phyloP scores from a whole-genome alignment of 768 basidiomycete species.

The Royoungia palumana region DNA sequence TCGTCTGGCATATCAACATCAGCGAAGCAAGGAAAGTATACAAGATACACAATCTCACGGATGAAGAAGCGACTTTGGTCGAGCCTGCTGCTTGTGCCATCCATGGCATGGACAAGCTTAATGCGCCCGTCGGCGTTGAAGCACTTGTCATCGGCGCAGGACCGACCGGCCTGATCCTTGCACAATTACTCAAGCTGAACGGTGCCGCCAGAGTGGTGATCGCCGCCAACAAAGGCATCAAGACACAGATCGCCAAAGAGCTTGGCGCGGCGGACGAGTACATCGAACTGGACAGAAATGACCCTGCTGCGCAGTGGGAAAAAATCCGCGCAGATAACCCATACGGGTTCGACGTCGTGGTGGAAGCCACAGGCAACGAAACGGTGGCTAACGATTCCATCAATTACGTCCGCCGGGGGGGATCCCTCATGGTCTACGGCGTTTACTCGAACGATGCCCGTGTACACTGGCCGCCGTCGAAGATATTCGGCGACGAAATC shows the following conservation, averaged over 20 bases:
- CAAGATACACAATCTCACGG: conserved; percentile 78
- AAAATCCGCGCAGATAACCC: conserved; percentile 72
- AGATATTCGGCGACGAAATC: conserved; percentile 70
- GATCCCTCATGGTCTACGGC: conserved; percentile 80
- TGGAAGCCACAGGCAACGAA: conserved; percentile 74
- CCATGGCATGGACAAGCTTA: conserved; percentile 83
- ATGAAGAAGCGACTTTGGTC: conserved; percentile 79
- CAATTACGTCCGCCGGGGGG: conserved; percentile 78
- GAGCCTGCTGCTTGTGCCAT: conserved; percentile 88
- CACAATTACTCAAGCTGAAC: conserved; percentile 81
- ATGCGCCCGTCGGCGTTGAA: conserved; percentile 73
- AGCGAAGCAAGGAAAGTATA: conserved; percentile 72
- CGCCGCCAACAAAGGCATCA: conserved; percentile 83
- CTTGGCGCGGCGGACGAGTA: conserved; percentile 79
- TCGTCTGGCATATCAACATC: background rate
- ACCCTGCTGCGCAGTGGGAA: conserved; percentile 71
- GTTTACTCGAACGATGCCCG: conserved; percentile 79
- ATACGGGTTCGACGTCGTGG: conserved; percentile 81
- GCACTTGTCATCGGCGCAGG: conserved; percentile 82
- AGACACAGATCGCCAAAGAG: conserved; percentile 77
- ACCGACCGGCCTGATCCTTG: conserved; percentile 81
- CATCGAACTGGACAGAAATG: conserved; percentile 70
- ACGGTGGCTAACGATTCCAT: conserved; percentile 77
- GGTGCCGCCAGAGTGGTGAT: conserved; percentile 76
- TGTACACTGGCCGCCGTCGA: conserved; percentile 78